A percentile compares a stretch with the other conserved stretches of the same genome.
Evolutionary conservation across 2,329 filamentous ascomycete genomes (phyloP).

Genomic region (Periconia macrospinosa): DNA sequence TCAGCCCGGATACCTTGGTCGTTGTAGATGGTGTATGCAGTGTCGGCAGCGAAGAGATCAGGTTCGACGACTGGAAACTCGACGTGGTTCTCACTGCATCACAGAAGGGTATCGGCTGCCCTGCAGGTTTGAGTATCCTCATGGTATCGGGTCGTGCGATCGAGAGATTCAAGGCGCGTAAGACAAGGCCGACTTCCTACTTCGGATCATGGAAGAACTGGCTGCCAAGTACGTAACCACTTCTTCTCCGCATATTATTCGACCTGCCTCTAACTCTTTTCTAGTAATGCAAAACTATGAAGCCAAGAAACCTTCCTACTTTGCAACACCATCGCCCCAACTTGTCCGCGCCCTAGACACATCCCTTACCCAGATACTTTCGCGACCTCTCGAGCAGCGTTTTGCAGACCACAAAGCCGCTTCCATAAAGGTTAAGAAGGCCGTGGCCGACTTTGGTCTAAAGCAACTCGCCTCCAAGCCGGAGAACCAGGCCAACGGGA

Average conservation of each 20-base stretch:
- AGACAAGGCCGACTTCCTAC: slow-evolving; percentile 82
- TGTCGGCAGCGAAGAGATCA: slow-evolving; percentile 92
- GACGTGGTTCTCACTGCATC: slow-evolving; percentile 92
- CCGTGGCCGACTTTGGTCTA: slow-evolving; percentile 77
- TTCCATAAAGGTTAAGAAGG: slow-evolving; percentile 85
- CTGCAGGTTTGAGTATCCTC: slow-evolving; percentile 89
- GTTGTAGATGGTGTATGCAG: slow-evolving; percentile 97
- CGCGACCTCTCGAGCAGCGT: slow-evolving; percentile 76
- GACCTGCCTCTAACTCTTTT: slow-evolving; percentile 7
- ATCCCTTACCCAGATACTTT: slow-evolving; percentile 79
- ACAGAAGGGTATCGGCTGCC: slow-evolving; percentile 96
- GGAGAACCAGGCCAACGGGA: slow-evolving; percentile 91
- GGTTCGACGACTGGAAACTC: slow-evolving; percentile 91
- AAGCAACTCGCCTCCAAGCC: slow-evolving; percentile 83
- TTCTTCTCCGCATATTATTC: neutral
- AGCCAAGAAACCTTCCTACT: slow-evolving; percentile 95
- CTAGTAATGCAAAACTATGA: slow-evolving; percentile 98
- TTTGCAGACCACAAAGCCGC: slow-evolving; percentile 79
- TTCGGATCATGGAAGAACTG: slow-evolving; percentile 98
- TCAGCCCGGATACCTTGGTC: slow-evolving; percentile 88
- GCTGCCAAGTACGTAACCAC: slow-evolving; percentile 70
- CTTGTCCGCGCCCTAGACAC: slow-evolving; percentile 92
- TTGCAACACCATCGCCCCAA: slow-evolving; percentile 94
- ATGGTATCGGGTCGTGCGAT: slow-evolving; percentile 92
- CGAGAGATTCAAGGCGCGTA: slow-evolving; percentile 75